phyloP scores from a whole-genome alignment of 1,284 basidiomycete genomes.

The Ustilago crameri region DNA sequence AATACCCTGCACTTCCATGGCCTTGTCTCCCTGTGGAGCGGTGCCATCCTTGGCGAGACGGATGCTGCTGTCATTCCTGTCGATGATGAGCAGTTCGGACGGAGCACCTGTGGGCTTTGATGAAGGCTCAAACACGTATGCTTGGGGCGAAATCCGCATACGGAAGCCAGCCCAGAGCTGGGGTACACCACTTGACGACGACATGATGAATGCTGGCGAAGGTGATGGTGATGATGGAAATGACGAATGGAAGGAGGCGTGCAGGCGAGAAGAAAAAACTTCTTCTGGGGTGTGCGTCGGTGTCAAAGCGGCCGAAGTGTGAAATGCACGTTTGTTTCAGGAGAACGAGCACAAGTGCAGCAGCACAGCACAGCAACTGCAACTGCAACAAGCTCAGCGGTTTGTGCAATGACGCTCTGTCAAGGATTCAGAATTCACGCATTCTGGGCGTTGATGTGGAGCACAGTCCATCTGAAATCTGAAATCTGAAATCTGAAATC shows the following conservation, averaged over 20 bases:
- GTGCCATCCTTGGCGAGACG: conserved; percentile 27
- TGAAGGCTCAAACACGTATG: conserved; percentile 44
- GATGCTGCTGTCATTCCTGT: conserved; percentile 38
- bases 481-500: too few species aligned
- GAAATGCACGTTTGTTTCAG: neutral
- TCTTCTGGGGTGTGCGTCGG: too few species aligned
- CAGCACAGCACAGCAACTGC: too few species aligned
- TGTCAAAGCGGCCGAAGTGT: neutral
- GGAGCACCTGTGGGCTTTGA: conserved; percentile 6
- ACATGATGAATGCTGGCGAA: conserved; percentile 9
- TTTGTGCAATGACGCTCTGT: too few species aligned
- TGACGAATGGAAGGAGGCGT: neutral
- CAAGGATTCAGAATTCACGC: neutral
- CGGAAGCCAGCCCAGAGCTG: conserved; percentile 41
- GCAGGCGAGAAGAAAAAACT: too few species aligned
- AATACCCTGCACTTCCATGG: conserved; percentile 55
- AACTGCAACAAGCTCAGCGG: too few species aligned
- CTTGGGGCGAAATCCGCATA: conserved; percentile 32
- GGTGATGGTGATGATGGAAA: neutral
- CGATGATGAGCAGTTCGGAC: conserved; percentile 35
- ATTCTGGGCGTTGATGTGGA: neutral
- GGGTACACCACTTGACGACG: conserved; percentile 31
- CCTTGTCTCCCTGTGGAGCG: conserved; percentile 33
- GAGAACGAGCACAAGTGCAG: too few species aligned
- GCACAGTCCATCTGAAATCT: conserved; percentile 7